These are phyloP conservation scores for Candida khao-thaluensis DNA, from an alignment of 805 yeast genomes.

Conservation along the genomic window DNA sequence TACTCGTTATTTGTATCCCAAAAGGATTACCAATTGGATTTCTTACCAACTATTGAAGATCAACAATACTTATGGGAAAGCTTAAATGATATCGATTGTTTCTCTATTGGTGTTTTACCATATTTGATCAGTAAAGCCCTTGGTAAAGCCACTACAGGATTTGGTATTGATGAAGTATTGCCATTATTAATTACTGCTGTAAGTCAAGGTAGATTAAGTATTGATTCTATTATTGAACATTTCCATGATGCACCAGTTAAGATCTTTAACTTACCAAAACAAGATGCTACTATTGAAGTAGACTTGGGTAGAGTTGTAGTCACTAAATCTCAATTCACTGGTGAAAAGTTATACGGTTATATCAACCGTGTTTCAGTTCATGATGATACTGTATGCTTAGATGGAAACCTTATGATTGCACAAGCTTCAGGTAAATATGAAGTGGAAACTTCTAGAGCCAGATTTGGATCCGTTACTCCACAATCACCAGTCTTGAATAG, in stretches of 20 bases:
- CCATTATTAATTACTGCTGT: constrained; percentile 84
- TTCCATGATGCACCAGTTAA: constrained; percentile 78
- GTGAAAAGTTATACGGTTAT: constrained; percentile 63
- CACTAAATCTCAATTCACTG: constrained; percentile 33
- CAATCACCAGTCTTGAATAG: constrained; percentile 41
- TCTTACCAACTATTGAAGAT: constrained; percentile 78
- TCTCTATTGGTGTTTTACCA: constrained; percentile 82
- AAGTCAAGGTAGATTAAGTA: constrained; percentile 64
- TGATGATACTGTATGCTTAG: constrained; percentile 78
- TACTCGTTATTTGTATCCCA: constrained; percentile 74
- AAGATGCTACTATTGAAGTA: constrained; percentile 75
- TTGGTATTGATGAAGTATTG: constrained; percentile 76
- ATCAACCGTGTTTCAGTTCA: constrained; percentile 84
- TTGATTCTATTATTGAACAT: constrained; percentile 68
- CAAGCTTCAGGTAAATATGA: constrained; percentile 63
- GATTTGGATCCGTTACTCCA: constrained; percentile 40
- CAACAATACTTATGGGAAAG: constrained; percentile 81
- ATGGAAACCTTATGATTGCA: constrained; percentile 66
- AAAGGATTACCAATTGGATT: constrained; percentile 65
- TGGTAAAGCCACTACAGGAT: constrained; percentile 50
- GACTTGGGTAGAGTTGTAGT: constrained; percentile 63
- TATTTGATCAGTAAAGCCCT: constrained; percentile 64
- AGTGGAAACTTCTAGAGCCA: constrained; percentile 41
- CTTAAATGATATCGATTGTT: constrained; percentile 73
- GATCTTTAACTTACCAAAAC: constrained; percentile 81